Evolutionary conservation across 1,284 basidiomycete genomes (phyloP).

Genomic region (Schizophyllum amplum): DNA sequence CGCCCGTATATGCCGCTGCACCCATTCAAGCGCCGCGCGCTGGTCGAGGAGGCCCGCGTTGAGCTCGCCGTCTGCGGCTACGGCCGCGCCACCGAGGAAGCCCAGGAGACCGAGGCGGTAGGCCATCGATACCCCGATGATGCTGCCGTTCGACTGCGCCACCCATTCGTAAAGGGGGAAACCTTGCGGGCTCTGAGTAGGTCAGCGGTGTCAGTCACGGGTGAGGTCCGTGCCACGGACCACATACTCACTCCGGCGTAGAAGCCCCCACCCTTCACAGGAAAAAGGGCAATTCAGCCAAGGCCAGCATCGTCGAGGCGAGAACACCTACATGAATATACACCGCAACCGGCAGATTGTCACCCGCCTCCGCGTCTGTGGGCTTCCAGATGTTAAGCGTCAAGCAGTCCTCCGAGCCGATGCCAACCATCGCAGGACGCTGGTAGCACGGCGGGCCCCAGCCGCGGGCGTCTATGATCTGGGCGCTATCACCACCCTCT

Average conservation of each 20-base stretch:
- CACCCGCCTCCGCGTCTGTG: conserved; percentile 24
- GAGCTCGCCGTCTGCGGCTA: conserved; percentile 25
- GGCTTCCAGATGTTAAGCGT: conserved; percentile 40
- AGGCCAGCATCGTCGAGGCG: not conserved
- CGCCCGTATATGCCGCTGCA: conserved; percentile 32
- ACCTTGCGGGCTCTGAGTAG: conserved; percentile 22
- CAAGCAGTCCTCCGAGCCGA: conserved; percentile 39
- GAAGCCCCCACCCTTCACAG: conserved; percentile 34
- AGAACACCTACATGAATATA: conserved; percentile 33
- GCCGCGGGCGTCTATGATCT: conserved; percentile 32
- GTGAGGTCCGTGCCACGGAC: no score
- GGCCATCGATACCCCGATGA: conserved; percentile 36
- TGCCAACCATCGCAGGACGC: conserved; percentile 31
- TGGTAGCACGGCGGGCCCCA: conserved; percentile 37
- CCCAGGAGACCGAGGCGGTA: conserved; percentile 38
- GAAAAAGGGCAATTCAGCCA: not conserved
- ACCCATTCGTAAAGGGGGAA: conserved; percentile 42
- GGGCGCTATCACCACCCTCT: conserved; percentile 22
- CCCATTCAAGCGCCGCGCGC: conserved; percentile 37
- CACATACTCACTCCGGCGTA: conserved; percentile 22
- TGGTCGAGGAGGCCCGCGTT: conserved; percentile 42
- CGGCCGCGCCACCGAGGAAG: conserved; percentile 29
- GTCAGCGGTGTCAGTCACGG: no score
- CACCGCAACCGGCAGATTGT: conserved; percentile 34
- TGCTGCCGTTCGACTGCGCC: conserved; percentile 26